Percentiles rank a stretch among this genome's conserved stretches.
phyloP scores from a whole-genome alignment of 805 yeast genomes.

The Kodamaea fukazawae region DNA sequence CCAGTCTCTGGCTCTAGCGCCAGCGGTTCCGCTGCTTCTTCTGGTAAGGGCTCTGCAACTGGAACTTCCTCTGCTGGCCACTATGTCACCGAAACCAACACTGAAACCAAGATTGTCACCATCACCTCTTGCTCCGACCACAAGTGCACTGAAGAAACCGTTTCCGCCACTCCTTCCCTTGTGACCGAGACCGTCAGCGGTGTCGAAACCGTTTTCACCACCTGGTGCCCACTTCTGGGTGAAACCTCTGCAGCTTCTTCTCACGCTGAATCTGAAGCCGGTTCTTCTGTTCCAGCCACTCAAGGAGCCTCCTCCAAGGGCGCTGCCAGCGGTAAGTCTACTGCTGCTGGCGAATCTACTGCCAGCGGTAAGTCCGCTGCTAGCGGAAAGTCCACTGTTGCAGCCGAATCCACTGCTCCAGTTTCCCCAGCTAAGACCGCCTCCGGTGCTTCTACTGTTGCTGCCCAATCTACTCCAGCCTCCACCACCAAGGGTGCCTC shows the following conservation, averaged over 20 bases:
- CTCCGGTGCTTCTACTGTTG: not conserved
- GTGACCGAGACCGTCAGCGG: conserved; percentile 14
- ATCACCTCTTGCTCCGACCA: conserved; percentile 9
- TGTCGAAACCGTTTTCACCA: conserved; percentile 13
- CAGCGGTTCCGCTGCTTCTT: not conserved
- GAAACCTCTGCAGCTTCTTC: conserved; percentile 7
- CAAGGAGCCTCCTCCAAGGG: not conserved
- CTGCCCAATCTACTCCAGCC: not conserved
- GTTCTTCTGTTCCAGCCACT: conserved; percentile 4
- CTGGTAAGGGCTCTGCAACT: no score
- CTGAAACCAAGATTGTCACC: conserved; percentile 1
- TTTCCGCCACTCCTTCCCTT: conserved; percentile 5
- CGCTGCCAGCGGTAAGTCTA: not conserved
- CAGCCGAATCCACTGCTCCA: not conserved
- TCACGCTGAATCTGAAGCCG: not conserved
- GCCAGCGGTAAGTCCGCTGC: not conserved
- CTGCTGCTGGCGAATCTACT: no score
- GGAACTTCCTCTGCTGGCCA: not conserved
- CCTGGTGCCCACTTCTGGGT: conserved; percentile 9
- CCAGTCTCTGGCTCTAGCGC: not conserved
- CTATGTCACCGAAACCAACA: not conserved
- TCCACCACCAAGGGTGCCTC: not conserved
- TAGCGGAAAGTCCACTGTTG: not conserved
- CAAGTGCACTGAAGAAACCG: conserved; percentile 6
- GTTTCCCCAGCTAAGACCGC: not conserved